Evolutionary conservation across 2,329 filamentous ascomycete genomes (phyloP).

Genomic region (Chaetomium globosum): DNA sequence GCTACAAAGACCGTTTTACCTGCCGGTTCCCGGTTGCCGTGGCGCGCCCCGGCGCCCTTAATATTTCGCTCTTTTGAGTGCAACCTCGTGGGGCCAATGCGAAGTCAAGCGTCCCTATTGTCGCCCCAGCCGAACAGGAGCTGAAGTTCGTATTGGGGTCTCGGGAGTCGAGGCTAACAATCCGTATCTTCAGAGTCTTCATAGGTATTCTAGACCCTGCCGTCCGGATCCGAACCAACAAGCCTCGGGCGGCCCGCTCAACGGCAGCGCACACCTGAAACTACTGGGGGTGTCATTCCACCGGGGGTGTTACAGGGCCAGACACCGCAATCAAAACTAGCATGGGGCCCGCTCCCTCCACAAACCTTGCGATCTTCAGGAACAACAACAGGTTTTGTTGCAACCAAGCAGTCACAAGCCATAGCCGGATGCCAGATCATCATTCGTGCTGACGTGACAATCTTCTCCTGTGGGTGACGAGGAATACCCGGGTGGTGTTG

Average conservation of each 20-base stretch:
- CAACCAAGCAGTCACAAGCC: background rate
- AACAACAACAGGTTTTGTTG: constrained; percentile 6
- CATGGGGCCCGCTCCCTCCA: constrained; percentile 9
- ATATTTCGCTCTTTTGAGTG: constrained; percentile 5
- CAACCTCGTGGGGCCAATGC: constrained; percentile 16
- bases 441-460: constrained; percentile 6
- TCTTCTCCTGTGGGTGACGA: background rate
- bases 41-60: constrained; percentile 15
- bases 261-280: constrained; percentile 27
- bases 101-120: background rate
- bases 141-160: constrained; percentile 21
- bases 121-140: background rate
- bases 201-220: constrained; percentile 9
- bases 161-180: background rate
- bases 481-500: background rate
- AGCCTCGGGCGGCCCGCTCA: constrained; percentile 12
- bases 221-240: background rate
- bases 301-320: constrained; percentile 14
- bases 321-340: constrained; percentile 15
- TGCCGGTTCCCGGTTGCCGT: constrained; percentile 20
- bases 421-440: constrained; percentile 7
- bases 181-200: background rate
- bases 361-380: background rate
- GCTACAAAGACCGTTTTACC: constrained; percentile 24
- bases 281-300: constrained; percentile 20